phyloP scores from a whole-genome alignment of 2,329 filamentous ascomycete genomes.

The Xenosphaeropsis pyriputrescens region DNA sequence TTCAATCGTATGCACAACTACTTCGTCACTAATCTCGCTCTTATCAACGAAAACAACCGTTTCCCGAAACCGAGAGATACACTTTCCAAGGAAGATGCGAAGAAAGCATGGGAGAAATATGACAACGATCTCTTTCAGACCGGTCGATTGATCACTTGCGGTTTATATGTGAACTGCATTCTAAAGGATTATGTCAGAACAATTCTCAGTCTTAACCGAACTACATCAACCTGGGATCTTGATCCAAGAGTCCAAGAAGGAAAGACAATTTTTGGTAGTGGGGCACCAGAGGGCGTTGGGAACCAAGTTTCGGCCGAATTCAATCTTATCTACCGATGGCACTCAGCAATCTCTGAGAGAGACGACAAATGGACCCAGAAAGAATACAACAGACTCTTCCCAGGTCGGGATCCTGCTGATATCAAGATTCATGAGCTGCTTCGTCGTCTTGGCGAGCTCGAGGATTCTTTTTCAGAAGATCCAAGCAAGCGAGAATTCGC shows the following conservation, averaged over 20 bases:
- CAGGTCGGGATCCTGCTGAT: conserved; percentile 30
- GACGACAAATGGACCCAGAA: conserved; percentile 73
- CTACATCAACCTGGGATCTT: conserved; percentile 39
- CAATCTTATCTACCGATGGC: conserved; percentile 80
- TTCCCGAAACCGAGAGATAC: conserved; percentile 50
- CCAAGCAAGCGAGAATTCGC: conserved; percentile 56
- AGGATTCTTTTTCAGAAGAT: conserved; percentile 32
- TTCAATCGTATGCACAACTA: conserved; percentile 81
- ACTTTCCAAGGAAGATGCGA: conserved; percentile 31
- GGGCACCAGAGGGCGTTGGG: conserved; percentile 57
- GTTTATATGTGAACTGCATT: conserved; percentile 67
- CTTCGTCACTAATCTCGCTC: conserved; percentile 60
- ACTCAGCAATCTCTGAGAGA: conserved; percentile 59
- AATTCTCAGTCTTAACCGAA: conserved; percentile 24
- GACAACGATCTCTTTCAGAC: conserved; percentile 73
- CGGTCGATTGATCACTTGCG: conserved; percentile 57
- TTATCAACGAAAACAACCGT: conserved; percentile 70
- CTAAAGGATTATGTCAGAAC: conserved; percentile 66
- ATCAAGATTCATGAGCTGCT: conserved; percentile 47
- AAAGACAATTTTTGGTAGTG: conserved; percentile 29
- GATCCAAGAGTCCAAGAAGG: conserved; percentile 58
- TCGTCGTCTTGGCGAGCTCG: conserved; percentile 46
- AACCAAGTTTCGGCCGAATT: conserved; percentile 82
- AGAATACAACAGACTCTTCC: conserved; percentile 47
- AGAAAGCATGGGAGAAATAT: conserved; percentile 47